These are phyloP conservation scores for Rhizopogon rudus DNA, from an alignment of 768 basidiomycete species.

Conservation along the genomic window DNA sequence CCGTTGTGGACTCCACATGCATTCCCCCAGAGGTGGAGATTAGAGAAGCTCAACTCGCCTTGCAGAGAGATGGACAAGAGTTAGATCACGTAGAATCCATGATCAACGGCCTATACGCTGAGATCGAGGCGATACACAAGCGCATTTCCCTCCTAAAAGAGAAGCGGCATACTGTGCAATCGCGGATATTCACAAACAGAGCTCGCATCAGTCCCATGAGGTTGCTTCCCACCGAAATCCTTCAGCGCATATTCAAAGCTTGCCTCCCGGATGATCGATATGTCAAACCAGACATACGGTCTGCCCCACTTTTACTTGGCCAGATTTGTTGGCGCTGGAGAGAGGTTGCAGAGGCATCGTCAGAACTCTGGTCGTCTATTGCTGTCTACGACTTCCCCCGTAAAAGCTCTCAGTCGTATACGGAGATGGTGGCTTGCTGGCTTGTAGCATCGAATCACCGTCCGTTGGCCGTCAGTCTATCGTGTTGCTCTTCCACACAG, in stretches of 20 bases:
- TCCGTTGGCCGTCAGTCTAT: conserved; percentile 17
- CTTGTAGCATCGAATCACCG: conserved; percentile 15
- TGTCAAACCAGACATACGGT: conserved; percentile 13
- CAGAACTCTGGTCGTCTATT: conserved; percentile 28
- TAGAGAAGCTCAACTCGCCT: not conserved
- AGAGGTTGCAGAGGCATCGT: conserved; percentile 19
- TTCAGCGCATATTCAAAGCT: conserved; percentile 26
- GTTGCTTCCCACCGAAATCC: conserved; percentile 24
- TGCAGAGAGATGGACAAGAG: not conserved
- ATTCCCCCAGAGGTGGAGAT: not conserved
- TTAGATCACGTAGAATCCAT: not conserved
- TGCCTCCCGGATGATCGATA: conserved; percentile 21
- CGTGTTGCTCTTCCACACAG: not conserved
- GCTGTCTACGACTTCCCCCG: not conserved
- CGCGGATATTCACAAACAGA: conserved; percentile 14
- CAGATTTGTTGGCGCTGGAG: conserved; percentile 30
- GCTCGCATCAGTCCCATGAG: conserved; percentile 26
- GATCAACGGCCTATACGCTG: not conserved
- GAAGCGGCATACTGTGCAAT: conserved; percentile 13
- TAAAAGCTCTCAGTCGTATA: conserved; percentile 4
- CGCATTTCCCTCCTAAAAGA: conserved; percentile 11
- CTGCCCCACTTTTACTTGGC: conserved; percentile 26
- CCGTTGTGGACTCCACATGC: not conserved
- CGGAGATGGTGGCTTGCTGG: conserved; percentile 22
- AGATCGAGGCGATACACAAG: not conserved